Evolutionary conservation across 495 filamentous ascomycete species (phyloP), one percentile per base, ranked within the genome.

Genomic region (Penicillium longicatenatum): DNA sequence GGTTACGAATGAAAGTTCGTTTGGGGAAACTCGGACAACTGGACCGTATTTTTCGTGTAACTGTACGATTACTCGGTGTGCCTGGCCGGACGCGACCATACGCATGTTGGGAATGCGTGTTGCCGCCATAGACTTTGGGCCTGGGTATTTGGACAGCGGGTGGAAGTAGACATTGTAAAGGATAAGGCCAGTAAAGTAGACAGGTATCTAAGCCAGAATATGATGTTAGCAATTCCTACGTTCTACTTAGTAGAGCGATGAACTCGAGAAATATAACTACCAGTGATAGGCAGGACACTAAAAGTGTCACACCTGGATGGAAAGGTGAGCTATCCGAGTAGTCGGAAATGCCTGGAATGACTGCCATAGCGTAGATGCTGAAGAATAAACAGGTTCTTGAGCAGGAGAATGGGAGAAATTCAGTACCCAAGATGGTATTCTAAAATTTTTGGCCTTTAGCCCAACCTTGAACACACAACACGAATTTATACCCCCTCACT

Each of bases 151-250:
- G n/a, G 61, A 41, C 11, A 86, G 73, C 2, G 82, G 82, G 61
- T 84, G 80, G 17, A 83, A 64, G 62, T 65, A 77, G 49, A 84
- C 52, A 55, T 76, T 77, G 54, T 82, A 83, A 39, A 82, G 50
- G n/a, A 60, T 7, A 11, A 39, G 54, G 5, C 49, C 30, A 7
- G 24, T 16, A 19, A 51, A 3, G 24, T 41, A 51, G 1, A 39
- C 14, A 4, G 33, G 30, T 11, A 29, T 20, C 49, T 51, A 26
- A 31, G 31, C 1, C 16, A 17, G 2, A 16, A 12, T 17, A 50
- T 33, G n/a, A 19, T 4, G 4, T 8, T 1, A 50, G 24, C 20
- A 24, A 50, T 26, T 31, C 4, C 10, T 8, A 2, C 26, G 12
- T 12, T 10, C 4, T 8, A 11, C 16, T 46, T 9, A 6, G 5